Conservation (phyloP, 140 eudicot species). For the Ambrosia hybrid region DNA sequence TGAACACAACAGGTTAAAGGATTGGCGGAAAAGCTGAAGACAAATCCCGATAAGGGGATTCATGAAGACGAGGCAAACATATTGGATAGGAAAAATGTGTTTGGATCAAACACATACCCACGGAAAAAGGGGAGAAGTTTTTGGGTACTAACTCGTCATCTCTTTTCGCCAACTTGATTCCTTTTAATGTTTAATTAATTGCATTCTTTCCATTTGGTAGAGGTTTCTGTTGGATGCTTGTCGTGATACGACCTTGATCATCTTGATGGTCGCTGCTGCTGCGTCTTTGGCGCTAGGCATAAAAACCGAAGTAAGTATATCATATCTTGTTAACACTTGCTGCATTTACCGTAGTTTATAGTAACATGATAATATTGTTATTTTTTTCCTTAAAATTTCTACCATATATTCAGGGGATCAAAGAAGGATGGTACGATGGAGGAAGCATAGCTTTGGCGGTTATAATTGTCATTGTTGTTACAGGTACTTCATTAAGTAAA, state of each 20-base stretch:
- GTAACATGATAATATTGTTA: neutral
- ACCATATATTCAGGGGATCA: conserved; percentile 51
- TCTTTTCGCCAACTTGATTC: neutral
- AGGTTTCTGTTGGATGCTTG: conserved; percentile 83
- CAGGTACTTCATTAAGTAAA: too few relatives aligned
- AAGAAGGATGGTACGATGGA: conserved; percentile 96
- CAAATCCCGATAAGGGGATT: conserved; percentile 64
- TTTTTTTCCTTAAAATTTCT: neutral
- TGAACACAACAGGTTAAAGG: conserved; percentile 52
- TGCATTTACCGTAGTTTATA: too few relatives aligned
- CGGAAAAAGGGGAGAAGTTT: conserved; percentile 71
- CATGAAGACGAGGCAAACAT: conserved; percentile 58
- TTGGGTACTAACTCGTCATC: conserved; percentile 43
- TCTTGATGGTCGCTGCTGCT: conserved; percentile 92
- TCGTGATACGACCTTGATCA: conserved; percentile 71
- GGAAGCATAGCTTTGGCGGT: conserved; percentile 77
- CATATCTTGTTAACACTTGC: neutral
- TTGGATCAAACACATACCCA: conserved; percentile 91
- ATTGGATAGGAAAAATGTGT: conserved; percentile 49
- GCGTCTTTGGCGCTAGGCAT: conserved; percentile 88
- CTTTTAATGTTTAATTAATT: neutral
- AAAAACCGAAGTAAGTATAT: conserved; percentile 72
- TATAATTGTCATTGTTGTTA: too few relatives aligned
- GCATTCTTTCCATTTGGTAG: conserved; percentile 29
- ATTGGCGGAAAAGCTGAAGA: conserved; percentile 58